phyloP scores from a whole-genome alignment of 352 stramenopile genomes.

The Thraustotheca clavata region DNA sequence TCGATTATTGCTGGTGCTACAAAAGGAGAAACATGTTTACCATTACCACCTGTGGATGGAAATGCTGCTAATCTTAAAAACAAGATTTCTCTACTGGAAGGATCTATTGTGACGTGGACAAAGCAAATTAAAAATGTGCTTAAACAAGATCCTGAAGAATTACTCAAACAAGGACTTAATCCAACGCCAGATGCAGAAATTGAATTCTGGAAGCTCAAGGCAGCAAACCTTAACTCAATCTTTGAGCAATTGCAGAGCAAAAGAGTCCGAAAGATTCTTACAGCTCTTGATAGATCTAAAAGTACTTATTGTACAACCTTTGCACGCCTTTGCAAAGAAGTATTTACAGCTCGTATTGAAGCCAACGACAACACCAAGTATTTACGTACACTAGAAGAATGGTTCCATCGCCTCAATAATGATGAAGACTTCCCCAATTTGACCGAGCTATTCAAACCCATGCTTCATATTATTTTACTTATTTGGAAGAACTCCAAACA shows the following conservation, averaged over 20 bases:
- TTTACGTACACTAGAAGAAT: slow-evolving; percentile 92
- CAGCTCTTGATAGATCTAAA: slow-evolving; percentile 91
- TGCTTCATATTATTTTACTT: slow-evolving; percentile 96
- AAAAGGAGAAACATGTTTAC: slow-evolving; percentile 95
- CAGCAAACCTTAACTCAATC: slow-evolving; percentile 92
- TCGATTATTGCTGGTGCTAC: slow-evolving; percentile 96
- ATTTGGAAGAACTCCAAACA: slow-evolving; percentile 99
- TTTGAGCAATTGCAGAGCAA: slow-evolving; percentile 92
- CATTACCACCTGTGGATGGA: slow-evolving; percentile 87
- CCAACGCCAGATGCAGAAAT: slow-evolving; percentile 97
- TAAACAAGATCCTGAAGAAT: slow-evolving; percentile 95
- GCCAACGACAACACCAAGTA: slow-evolving; percentile 99
- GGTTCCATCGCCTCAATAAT: slow-evolving; percentile 94
- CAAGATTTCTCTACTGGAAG: slow-evolving; percentile 95
- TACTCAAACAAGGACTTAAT: slow-evolving; percentile 94
- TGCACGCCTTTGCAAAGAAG: slow-evolving; percentile 94
- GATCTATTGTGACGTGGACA: slow-evolving; percentile 97
- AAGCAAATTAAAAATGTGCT: slow-evolving; percentile 99
- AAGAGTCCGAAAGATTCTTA: slow-evolving; percentile 92
- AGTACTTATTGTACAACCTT: slow-evolving; percentile 97
- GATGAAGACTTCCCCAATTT: slow-evolving; percentile 92
- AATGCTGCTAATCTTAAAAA: slow-evolving; percentile 78
- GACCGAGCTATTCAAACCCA: slow-evolving; percentile 94
- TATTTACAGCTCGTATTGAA: slow-evolving; percentile 94
- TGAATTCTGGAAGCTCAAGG: slow-evolving; percentile 97